Evolutionary conservation across 2,329 filamentous ascomycete genomes (phyloP).

Genomic region (Colletotrichum sojae): DNA sequence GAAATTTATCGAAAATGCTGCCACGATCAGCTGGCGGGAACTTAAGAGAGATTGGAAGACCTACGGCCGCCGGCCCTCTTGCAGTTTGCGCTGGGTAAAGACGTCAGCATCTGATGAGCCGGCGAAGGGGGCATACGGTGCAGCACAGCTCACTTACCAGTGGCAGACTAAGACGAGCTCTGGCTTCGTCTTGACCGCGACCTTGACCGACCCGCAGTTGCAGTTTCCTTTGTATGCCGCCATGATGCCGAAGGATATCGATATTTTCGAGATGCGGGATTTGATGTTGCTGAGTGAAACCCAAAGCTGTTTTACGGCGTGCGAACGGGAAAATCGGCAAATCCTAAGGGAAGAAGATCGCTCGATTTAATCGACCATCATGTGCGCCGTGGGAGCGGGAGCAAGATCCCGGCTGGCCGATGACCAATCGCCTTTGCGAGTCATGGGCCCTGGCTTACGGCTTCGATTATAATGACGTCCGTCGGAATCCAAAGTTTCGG

Average conservation of each 20-base stretch:
- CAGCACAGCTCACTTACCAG: constrained; percentile 7
- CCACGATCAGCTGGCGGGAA: not conserved
- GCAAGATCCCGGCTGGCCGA: not conserved
- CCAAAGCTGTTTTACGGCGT: no score
- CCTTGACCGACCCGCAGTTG: constrained; percentile 32
- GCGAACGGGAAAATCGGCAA: no score
- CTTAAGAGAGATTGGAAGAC: not conserved
- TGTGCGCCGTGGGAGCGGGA: no score
- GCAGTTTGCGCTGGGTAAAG: constrained; percentile 24
- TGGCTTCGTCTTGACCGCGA: constrained; percentile 26
- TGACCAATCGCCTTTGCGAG: constrained; percentile 9
- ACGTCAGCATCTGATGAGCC: not conserved
- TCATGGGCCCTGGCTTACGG: constrained; percentile 1
- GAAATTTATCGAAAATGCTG: constrained; percentile 33
- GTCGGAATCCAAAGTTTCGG: not conserved
- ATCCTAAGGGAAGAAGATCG: no score
- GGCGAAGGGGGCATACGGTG: not conserved
- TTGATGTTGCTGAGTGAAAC: no score
- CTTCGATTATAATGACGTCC: constrained; percentile 1
- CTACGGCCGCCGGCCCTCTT: constrained; percentile 35
- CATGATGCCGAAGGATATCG: not conserved
- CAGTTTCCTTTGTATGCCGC: constrained; percentile 26
- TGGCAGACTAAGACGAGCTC: constrained; percentile 26
- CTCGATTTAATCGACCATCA: not conserved
- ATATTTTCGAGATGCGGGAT: not conserved